Conservation (phyloP, 139 green algal species). For the Coelastrella sp. region DNA sequence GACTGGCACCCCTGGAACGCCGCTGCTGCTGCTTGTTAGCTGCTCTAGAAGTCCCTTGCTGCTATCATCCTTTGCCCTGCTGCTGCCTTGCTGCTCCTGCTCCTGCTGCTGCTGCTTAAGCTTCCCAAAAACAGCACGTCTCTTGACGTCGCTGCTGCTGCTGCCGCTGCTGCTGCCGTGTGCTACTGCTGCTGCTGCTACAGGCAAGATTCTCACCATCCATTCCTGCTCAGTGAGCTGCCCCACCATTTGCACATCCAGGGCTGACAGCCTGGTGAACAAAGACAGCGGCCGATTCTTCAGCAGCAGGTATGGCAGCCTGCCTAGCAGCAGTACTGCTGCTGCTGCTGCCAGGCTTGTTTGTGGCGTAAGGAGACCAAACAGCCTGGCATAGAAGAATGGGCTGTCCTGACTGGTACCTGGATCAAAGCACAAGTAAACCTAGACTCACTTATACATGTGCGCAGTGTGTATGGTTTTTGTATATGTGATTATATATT, state of each 20-base stretch:
- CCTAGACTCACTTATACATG: neutral
- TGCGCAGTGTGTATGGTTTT: neutral
- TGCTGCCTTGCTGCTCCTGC: neutral
- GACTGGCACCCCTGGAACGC: too few species aligned
- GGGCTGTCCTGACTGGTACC: constrained; percentile 17
- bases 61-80: neutral
- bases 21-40: neutral
- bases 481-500: too few species aligned
- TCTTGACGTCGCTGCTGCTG: neutral
- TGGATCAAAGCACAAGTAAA: neutral
- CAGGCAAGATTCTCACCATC: neutral
- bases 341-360: neutral
- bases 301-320: neutral
- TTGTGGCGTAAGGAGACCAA: constrained; percentile 27
- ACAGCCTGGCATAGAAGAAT: constrained; percentile 5
- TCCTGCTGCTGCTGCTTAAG: constrained; percentile 14
- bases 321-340: neutral
- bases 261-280: neutral
- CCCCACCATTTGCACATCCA: constrained; percentile 16
- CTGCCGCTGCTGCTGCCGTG: constrained; percentile 11
- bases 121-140: neutral
- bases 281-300: neutral
- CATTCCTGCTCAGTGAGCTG: neutral
- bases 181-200: neutral
- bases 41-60: neutral